phyloP scores from a whole-genome alignment of 257 asterid species.

The Schizonepeta tenuifolia region DNA sequence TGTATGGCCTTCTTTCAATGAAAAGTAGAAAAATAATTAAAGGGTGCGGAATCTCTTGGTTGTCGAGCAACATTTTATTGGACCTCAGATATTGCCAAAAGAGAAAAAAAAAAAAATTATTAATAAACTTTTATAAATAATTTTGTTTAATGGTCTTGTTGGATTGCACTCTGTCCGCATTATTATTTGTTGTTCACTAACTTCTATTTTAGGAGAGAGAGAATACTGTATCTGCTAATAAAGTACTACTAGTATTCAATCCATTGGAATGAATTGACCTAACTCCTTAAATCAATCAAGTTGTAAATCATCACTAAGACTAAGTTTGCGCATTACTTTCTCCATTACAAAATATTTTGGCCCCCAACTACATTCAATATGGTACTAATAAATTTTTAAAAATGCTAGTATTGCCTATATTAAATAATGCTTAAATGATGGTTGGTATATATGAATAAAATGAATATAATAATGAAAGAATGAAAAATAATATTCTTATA shows the following conservation, averaged over 20 bases:
- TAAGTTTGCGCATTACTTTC: too few species aligned
- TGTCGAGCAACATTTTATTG: slow-evolving; percentile 3
- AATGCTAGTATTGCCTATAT: too few species aligned
- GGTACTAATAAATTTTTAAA: too few species aligned
- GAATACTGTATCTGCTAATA: neutral
- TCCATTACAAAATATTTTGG: too few species aligned
- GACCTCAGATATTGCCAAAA: neutral
- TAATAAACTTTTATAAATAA: neutral
- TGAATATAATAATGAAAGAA: too few species aligned
- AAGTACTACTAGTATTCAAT: neutral
- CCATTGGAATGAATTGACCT: too few species aligned
- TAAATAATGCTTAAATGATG: too few species aligned
- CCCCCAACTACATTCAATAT: too few species aligned
- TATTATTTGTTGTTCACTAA: neutral
- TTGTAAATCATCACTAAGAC: too few species aligned
- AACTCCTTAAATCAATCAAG: too few species aligned
- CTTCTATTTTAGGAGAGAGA: neutral
- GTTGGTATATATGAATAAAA: too few species aligned
- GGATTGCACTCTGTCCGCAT: neutral
- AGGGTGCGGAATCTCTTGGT: slow-evolving; percentile 9
- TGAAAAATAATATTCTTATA: too few species aligned
- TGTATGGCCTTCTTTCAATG: neutral
- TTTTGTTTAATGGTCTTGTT: neutral
- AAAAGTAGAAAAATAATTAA: neutral
- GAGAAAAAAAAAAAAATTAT: neutral